phyloP scores from a whole-genome alignment of 1,139 yeast species.

The Pichia sp. region DNA sequence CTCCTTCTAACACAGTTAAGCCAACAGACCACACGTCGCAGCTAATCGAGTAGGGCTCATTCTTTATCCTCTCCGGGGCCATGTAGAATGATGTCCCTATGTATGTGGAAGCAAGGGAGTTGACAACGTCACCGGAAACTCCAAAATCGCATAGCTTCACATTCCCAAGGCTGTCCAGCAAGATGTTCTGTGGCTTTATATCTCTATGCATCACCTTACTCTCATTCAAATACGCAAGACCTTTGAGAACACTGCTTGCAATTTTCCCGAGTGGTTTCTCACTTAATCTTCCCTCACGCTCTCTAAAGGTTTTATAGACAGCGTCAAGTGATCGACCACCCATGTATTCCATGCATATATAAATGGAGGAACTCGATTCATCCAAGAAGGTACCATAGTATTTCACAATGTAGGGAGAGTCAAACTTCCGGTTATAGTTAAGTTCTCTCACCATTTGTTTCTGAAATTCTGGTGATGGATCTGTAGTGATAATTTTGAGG shows the following conservation, averaged over 20 bases:
- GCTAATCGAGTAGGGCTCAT: slow-evolving; percentile 89
- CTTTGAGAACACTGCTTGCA: slow-evolving; percentile 77
- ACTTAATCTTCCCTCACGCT: slow-evolving; percentile 76
- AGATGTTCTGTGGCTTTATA: slow-evolving; percentile 87
- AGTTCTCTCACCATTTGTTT: slow-evolving; percentile 83
- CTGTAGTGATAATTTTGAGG: slow-evolving; percentile 72
- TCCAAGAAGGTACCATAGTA: slow-evolving; percentile 89
- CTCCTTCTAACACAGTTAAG: slow-evolving; percentile 83
- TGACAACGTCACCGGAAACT: slow-evolving; percentile 95
- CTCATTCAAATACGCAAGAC: slow-evolving; percentile 81
- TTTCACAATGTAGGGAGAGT: slow-evolving; percentile 77
- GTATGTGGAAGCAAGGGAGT: slow-evolving; percentile 89
- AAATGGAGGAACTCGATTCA: slow-evolving; percentile 68
- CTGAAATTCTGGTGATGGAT: slow-evolving; percentile 75
- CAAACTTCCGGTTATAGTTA: slow-evolving; percentile 77
- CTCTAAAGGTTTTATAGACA: slow-evolving; percentile 58
- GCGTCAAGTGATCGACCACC: slow-evolving; percentile 90
- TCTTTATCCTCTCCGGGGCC: slow-evolving; percentile 98
- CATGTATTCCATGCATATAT: slow-evolving; percentile 95
- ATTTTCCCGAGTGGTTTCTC: slow-evolving; percentile 88
- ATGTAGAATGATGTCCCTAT: slow-evolving; percentile 96
- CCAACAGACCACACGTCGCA: slow-evolving; percentile 98
- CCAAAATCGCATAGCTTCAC: slow-evolving; percentile 96
- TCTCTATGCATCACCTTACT: slow-evolving; percentile 88
- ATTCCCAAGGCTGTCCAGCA: slow-evolving; percentile 67